phyloP scores from a whole-genome alignment of 2,329 filamentous ascomycete genomes.

The Aplosporella prunicola region DNA sequence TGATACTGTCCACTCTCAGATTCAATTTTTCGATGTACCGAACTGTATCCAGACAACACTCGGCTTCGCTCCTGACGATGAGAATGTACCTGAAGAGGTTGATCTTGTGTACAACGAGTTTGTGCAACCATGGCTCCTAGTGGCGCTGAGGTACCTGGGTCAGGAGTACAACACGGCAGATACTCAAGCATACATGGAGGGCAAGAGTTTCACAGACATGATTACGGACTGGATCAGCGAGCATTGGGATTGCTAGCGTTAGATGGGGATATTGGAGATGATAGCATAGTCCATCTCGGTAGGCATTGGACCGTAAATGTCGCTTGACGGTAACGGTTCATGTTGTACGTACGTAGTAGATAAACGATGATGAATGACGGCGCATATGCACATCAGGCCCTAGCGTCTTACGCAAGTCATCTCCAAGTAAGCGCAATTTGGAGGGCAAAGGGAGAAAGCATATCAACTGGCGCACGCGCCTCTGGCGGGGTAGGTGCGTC shows the following conservation, averaged over 20 bases:
- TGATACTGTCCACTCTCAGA: slow-evolving; percentile 70
- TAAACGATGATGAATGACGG: too few species aligned
- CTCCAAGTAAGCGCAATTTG: too few species aligned
- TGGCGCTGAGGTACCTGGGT: slow-evolving; percentile 58
- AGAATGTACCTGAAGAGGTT: slow-evolving; percentile 52
- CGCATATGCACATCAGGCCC: too few species aligned
- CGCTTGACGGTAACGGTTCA: too few species aligned
- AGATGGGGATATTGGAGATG: slow-evolving; percentile 10
- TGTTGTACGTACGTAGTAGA: too few species aligned
- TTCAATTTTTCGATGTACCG: slow-evolving; percentile 68
- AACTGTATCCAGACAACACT: slow-evolving; percentile 71
- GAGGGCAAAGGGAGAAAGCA: too few species aligned
- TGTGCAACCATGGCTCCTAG: slow-evolving; percentile 69
- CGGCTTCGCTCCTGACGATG: slow-evolving; percentile 38
- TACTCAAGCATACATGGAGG: slow-evolving; percentile 43
- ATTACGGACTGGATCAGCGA: slow-evolving; percentile 50
- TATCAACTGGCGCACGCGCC: too few species aligned
- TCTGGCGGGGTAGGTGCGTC: too few species aligned
- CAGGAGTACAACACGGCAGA: slow-evolving; percentile 42
- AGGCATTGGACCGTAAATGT: too few species aligned
- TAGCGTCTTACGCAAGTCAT: too few species aligned
- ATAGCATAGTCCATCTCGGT: too few species aligned
- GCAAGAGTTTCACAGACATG: slow-evolving; percentile 46
- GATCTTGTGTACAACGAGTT: slow-evolving; percentile 91
- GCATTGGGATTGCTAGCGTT: slow-evolving; percentile 38